phyloP scores from a whole-genome alignment of 306 rosid species.

The Bauhinia variegata region DNA sequence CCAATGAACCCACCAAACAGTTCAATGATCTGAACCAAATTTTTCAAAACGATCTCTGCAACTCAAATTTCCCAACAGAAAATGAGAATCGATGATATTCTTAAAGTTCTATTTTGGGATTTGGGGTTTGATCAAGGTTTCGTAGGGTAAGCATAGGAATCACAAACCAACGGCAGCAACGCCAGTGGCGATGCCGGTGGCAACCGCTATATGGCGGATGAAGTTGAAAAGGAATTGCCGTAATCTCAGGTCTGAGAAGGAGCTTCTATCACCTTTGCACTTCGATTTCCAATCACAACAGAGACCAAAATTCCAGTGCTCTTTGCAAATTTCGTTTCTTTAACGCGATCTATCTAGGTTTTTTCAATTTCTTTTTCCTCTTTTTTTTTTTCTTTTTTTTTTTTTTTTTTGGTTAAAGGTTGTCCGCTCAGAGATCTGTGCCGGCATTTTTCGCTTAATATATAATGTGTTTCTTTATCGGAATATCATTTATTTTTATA shows the following conservation, averaged over 20 bases:
- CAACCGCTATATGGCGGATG: conserved; percentile 6
- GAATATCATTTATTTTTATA: too few relatives aligned
- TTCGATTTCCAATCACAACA: conserved; percentile 32
- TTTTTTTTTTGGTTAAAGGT: conserved; percentile 9
- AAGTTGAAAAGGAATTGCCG: conserved; percentile 12
- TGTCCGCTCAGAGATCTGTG: neutral
- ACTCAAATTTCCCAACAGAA: neutral
- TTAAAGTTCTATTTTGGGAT: neutral
- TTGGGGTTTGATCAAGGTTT: neutral
- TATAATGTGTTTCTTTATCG: too few relatives aligned
- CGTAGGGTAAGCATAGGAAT: neutral
- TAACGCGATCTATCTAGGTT: conserved; percentile 45
- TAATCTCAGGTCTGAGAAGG: conserved; percentile 18
- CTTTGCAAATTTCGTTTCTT: conserved; percentile 11
- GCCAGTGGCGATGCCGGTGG: conserved; percentile 25
- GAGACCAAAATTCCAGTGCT: conserved; percentile 13
- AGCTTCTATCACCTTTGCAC: neutral
- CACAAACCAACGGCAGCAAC: neutral
- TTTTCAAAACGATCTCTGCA: neutral
- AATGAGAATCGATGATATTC: neutral
- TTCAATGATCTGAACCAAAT: neutral
- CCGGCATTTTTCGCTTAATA: too few relatives aligned
- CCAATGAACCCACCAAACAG: neutral
- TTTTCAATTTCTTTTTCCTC: conserved; percentile 35
- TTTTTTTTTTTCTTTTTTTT: neutral